Evolutionary conservation across 805 yeast genomes (phyloP), one percentile per base, ranked within the genome.

Genomic region (Starmerella ratchasimensis): DNA sequence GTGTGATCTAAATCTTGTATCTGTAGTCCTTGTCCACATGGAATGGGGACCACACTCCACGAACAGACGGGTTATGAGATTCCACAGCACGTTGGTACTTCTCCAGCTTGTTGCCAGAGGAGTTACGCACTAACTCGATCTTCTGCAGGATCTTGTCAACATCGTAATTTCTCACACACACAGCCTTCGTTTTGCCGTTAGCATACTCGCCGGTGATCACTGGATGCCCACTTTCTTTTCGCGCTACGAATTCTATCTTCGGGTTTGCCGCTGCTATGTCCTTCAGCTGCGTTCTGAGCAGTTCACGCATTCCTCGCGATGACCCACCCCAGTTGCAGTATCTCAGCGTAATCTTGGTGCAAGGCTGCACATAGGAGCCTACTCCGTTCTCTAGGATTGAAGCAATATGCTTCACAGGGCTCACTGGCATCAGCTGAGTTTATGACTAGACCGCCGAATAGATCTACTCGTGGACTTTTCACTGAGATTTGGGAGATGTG

Each of bases 41-140:
- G 65, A 88, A 67, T 41, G 98, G 98, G 32, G 96, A 84, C 98
- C 98, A 90, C 34, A 90, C 69, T 53, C 98, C 98, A 68, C 98
- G 79, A 14, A 88, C 84, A 39, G 93, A 75, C 38, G 69, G 71
- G 56, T 88, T 90, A 44, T 69, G 60, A 29, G 93, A 77, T 58
- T 74, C 71, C 25, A 90, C 97, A 41, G 82, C 78, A 54, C 80
- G 75, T 58, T 79, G 79, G 51, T 70, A 67, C 52, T 74, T 75
- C 47, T 63, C 58, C 37, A 77, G 55, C 40, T 63, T 62, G 23
- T 62, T 67, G 36, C 96, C 96, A 33, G 80, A 69, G 20, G 84
- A 64, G 55, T 76, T 79, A 43, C 71, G 63, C 51, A 80, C 60
- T 33, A 80, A 65, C 18, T 69, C 61, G 39, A 84, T 60, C 57